Evolutionary conservation across 306 rosid genomes (phyloP).

Genomic region (Styphnolobium japonicum): DNA sequence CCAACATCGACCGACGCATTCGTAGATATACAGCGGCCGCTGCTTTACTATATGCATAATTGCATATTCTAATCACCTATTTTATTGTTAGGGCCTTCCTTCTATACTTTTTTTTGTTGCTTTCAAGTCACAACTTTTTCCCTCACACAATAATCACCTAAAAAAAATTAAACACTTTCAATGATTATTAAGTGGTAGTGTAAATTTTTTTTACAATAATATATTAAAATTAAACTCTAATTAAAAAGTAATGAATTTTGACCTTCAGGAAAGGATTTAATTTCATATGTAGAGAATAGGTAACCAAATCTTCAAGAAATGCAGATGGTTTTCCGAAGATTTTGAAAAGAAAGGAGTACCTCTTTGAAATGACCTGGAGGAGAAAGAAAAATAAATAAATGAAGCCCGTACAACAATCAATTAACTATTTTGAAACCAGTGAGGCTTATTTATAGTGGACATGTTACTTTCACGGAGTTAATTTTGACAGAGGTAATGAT

Average conservation of each 20-base stretch:
- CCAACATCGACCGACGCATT: background rate
- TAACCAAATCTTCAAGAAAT: background rate
- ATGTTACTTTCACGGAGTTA: background rate
- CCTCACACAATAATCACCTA: too few species aligned
- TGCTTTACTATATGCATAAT: background rate
- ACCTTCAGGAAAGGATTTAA: background rate
- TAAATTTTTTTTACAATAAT: too few species aligned
- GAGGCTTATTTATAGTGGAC: background rate
- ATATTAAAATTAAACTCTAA: too few species aligned
- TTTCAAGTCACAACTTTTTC: background rate
- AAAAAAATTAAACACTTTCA: too few species aligned
- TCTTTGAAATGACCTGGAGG: background rate
- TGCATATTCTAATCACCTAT: background rate
- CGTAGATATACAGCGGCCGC: too few species aligned
- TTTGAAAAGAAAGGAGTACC: background rate
- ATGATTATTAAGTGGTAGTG: too few species aligned
- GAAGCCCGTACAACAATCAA: background rate
- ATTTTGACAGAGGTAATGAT: background rate
- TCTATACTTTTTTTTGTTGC: background rate
- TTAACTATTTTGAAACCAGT: background rate
- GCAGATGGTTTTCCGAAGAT: background rate
- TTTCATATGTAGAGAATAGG: background rate
- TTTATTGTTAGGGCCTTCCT: background rate
- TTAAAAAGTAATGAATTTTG: slow-evolving; percentile 7
- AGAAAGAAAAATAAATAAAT: background rate